Base-by-base conservation (phyloP, 208 protist genomes). In the Leishmania braziliensis region DNA sequence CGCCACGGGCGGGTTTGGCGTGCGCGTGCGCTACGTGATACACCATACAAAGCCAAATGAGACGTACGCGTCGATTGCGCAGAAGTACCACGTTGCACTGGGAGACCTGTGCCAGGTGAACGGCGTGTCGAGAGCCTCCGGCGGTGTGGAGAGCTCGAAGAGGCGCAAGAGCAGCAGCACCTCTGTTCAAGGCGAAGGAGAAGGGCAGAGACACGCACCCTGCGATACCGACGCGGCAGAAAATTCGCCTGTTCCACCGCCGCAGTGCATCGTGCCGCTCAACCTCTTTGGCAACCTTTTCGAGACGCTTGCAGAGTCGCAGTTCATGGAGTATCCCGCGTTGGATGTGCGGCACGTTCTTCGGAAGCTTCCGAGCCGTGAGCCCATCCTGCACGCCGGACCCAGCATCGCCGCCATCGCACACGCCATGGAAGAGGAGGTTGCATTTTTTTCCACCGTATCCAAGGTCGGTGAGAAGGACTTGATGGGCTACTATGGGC, bases 341-440 rank as follows among this genome's bases (percentile, higher is more conserved):
- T 66, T 94, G 10, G 92, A 96, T 76, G 83, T 89, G 75, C 77
- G 81, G 16, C 88, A 89, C 68, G 72, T 96, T 16, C 50, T 96
- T 39, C 33, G 76, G 50, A 62, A 69, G 75, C 69, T 96, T 33
- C 93, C 93, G 4, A 63, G 82, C 43, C 68, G 80, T 8, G 88
- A 92, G 79, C 88, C 90, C 5, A 90, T 94, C 58, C 87, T 88
- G n/a, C 63, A 87, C 74, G 85, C 86, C 6, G 87, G 84, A 18
- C 83, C 74, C 14, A 90, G 86, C 77, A 77, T 96, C n/a, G 86
- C 89, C 26, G 80, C 85, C 66, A 84, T 96, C 5, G 79, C 87
- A 48, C 88, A 83, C 65, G 83, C 79, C 60, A 88, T 89, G 83
- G 84, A 84, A 4, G 85, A 85, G 60, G 85, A 91, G 71, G 81